Evolutionary conservation across 148 eudicot genomes (phyloP).

Genomic region (Cornus suecica): DNA sequence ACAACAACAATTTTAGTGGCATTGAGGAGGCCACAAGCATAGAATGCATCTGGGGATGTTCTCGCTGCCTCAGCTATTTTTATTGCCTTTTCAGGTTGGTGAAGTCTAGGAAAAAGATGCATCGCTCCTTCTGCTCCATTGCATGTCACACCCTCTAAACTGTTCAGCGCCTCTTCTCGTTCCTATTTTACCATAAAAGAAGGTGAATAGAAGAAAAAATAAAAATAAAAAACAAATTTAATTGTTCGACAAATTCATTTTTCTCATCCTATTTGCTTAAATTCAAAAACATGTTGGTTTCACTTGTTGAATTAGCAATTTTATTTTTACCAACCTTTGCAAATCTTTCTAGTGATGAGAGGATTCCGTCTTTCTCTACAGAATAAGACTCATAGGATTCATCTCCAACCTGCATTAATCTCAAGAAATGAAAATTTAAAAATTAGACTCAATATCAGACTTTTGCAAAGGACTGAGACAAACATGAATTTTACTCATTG

Average conservation of each 20-base stretch:
- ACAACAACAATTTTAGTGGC: slow-evolving; percentile 87
- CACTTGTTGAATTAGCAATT: neutral
- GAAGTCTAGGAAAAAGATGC: slow-evolving; percentile 83
- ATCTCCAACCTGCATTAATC: slow-evolving; percentile 69
- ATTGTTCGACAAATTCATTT: neutral
- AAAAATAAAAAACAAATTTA: neutral
- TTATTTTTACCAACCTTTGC: slow-evolving; percentile 61
- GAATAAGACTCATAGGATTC: slow-evolving; percentile 72
- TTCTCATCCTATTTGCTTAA: neutral
- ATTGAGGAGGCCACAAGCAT: slow-evolving; percentile 64
- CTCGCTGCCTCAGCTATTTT: slow-evolving; percentile 74
- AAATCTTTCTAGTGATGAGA: slow-evolving; percentile 83
- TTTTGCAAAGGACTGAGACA: no score
- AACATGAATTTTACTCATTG: no score
- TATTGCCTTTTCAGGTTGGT: slow-evolving; percentile 70
- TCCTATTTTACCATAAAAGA: slow-evolving; percentile 33
- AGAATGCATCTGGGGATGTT: slow-evolving; percentile 73
- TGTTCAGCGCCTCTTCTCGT: slow-evolving; percentile 78
- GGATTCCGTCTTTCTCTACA: slow-evolving; percentile 83
- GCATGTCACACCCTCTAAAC: slow-evolving; percentile 87
- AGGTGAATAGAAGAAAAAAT: neutral
- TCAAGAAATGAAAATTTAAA: neutral
- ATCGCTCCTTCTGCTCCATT: slow-evolving; percentile 96
- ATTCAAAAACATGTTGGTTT: neutral
- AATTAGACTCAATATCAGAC: neutral